These are phyloP conservation scores for Emericellopsis cladophorae DNA, from an alignment of 2,329 filamentous ascomycete genomes.

Conservation along the genomic window DNA sequence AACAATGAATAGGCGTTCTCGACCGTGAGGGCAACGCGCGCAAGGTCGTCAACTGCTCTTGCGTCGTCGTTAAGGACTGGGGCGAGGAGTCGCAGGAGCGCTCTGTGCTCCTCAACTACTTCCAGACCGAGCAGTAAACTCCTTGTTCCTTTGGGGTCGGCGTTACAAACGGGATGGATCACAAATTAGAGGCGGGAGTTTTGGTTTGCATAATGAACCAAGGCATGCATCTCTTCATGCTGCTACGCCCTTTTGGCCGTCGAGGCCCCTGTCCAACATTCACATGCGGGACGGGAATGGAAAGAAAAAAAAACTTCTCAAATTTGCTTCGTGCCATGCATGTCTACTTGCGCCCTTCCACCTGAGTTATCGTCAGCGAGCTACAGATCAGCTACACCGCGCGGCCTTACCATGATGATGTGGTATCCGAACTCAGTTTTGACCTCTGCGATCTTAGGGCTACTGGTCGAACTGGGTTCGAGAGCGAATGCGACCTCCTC, in stretches of 20 bases:
- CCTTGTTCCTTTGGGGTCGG: conserved; percentile 6
- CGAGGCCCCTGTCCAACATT: conserved; percentile 13
- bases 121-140: conserved; percentile 32
- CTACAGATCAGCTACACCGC: neutral
- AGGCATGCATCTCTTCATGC: conserved; percentile 2
- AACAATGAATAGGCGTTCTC: conserved; percentile 61
- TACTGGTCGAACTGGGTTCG: conserved; percentile 50
- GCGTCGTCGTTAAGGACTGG: conserved; percentile 99
- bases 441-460: conserved; percentile 54
- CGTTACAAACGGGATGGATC: conserved; percentile 17
- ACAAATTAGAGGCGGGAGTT: conserved; percentile 21
- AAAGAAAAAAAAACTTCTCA: conserved; percentile 17
- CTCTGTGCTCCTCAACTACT: conserved; percentile 99
- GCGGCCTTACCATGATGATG: conserved; percentile 56
- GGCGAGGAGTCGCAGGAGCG: conserved; percentile 99
- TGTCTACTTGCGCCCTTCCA: conserved; percentile 26
- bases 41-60: conserved; percentile 99
- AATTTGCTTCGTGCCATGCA: neutral
- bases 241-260: conserved; percentile 10
- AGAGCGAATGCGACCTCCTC: conserved; percentile 61
- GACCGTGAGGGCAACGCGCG: conserved; percentile 98
- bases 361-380: conserved; percentile 11
- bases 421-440: conserved; percentile 72
- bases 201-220: conserved; percentile 17
- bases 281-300: conserved; percentile 25